Conservation (phyloP, 352 stramenopile species). For the Phytopythium helicoides region DNA sequence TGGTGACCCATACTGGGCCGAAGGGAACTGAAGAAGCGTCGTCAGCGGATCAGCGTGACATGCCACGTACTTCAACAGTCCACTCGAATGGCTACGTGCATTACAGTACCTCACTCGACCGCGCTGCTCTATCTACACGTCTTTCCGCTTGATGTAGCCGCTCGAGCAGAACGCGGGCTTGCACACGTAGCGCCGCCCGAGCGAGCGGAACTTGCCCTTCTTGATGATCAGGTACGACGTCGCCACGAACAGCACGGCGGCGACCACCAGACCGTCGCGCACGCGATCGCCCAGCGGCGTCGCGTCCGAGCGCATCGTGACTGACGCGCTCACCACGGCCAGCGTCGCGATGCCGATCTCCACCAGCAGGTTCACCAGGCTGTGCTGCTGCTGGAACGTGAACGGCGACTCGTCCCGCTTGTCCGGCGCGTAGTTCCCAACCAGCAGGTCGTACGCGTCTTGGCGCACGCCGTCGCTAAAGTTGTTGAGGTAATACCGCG, state of each 20-base stretch:
- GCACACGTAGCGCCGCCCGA: conserved; percentile 80
- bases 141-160: conserved; percentile 80
- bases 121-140: neutral
- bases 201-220: conserved; percentile 75
- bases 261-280: conserved; percentile 58
- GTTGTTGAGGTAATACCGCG: conserved; percentile 96
- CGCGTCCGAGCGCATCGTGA: conserved; percentile 57
- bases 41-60: no score
- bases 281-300: conserved; percentile 49
- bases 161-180: conserved; percentile 86
- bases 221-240: conserved; percentile 76
- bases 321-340: conserved; percentile 57
- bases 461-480: conserved; percentile 93
- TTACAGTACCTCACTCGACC: neutral
- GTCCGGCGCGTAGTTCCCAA: conserved; percentile 74
- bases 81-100: neutral
- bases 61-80: no score
- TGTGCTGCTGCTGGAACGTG: conserved; percentile 84
- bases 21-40: no score
- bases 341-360: conserved; percentile 47
- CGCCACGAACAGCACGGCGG: conserved; percentile 40
- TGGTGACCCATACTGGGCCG: no score
- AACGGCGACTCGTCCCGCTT: conserved; percentile 80
- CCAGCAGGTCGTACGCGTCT: conserved; percentile 91
- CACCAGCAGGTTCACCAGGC: conserved; percentile 52